These are phyloP conservation scores for Rhizoclosmatium sp. DNA, from an alignment of 192 early-diverging fungal genomes.

Conservation along the genomic window DNA sequence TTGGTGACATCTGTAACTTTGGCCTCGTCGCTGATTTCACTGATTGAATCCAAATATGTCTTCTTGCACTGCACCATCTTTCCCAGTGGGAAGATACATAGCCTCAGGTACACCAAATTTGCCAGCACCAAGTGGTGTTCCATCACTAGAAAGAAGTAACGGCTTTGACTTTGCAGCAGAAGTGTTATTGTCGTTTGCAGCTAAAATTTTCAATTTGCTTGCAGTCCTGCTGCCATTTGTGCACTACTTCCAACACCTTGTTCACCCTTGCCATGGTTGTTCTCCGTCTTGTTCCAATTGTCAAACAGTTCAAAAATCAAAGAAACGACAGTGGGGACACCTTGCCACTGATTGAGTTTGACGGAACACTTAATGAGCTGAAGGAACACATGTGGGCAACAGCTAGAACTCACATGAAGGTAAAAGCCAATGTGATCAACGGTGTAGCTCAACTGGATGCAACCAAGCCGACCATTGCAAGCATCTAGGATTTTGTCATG, in stretches of 20 bases:
- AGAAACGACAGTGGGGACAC: not conserved
- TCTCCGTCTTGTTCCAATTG: not conserved
- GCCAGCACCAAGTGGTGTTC: too few species aligned
- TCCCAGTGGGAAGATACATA: too few species aligned
- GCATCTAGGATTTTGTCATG: not conserved
- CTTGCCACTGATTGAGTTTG: not conserved
- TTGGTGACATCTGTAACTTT: too few species aligned
- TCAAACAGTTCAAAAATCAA: slow-evolving; percentile 2
- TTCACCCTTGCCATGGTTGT: not conserved
- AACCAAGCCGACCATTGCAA: not conserved
- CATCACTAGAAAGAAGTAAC: too few species aligned
- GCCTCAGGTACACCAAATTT: too few species aligned
- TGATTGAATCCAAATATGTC: too few species aligned
- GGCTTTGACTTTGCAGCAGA: too few species aligned
- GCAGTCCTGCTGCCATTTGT: too few species aligned
- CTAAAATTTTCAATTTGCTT: too few species aligned
- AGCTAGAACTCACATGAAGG: not conserved
- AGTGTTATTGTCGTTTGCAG: not conserved
- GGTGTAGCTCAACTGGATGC: not conserved
- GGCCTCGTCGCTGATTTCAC: too few species aligned
- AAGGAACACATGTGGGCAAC: slow-evolving; percentile 2
- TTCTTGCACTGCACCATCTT: too few species aligned
- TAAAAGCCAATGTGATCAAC: not conserved
- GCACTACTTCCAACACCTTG: too few species aligned
- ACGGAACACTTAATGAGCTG: not conserved